Conservation (phyloP, 2,329 filamentous ascomycete species). For the Cercospora nicotianae region DNA sequence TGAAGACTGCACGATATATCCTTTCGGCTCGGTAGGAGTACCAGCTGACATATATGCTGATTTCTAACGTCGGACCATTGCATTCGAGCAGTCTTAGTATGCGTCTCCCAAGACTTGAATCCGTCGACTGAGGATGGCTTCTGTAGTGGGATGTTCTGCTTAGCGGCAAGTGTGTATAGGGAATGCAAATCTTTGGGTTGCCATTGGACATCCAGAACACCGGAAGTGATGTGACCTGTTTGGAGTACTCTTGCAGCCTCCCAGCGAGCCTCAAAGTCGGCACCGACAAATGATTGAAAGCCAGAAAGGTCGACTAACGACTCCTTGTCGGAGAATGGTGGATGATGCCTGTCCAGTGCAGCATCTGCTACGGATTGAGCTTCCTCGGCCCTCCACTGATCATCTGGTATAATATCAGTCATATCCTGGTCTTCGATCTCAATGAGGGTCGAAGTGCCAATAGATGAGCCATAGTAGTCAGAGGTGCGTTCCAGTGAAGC, state of each 20-base stretch:
- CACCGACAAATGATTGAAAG: not conserved
- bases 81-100: conserved; percentile 5
- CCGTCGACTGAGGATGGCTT: too few relatives aligned
- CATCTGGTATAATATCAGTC: not conserved
- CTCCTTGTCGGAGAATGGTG: not conserved
- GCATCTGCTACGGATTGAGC: not conserved
- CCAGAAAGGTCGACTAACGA: not conserved
- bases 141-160: conserved; percentile 5
- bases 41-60: conserved; percentile 28
- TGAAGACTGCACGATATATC: conserved; percentile 32
- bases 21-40: conserved; percentile 23
- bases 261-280: conserved; percentile 23
- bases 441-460: not conserved
- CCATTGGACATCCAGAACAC: conserved; percentile 19
- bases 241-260: conserved; percentile 30
- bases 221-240: conserved; percentile 12
- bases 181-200: conserved; percentile 7
- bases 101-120: too few relatives aligned
- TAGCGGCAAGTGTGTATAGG: conserved; percentile 18
- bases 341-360: too few relatives aligned
- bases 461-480: not conserved
- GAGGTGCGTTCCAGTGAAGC: not conserved
- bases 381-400: not conserved
- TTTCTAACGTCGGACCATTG: not conserved
- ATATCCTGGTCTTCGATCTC: not conserved